These are phyloP conservation scores for Geotrichum candidum DNA, from an alignment of 1,139 yeast species.

Conservation along the genomic window DNA sequence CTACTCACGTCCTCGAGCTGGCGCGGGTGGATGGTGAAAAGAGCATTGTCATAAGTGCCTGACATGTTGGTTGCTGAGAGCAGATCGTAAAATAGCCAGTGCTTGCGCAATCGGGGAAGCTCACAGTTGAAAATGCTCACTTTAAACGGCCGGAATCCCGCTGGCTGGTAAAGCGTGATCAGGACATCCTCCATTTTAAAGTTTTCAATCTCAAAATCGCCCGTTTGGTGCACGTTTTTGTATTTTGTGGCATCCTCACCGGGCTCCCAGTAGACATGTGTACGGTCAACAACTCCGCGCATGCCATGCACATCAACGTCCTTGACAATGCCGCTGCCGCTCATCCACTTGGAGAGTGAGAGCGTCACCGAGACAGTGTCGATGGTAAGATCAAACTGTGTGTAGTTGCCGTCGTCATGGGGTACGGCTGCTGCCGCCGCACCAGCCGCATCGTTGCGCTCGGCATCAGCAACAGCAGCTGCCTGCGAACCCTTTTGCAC, in stretches of 20 bases:
- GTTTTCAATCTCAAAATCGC: conserved; percentile 87
- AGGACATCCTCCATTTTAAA: conserved; percentile 79
- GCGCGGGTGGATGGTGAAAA: conserved; percentile 82
- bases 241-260: conserved; percentile 79
- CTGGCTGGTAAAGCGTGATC: conserved; percentile 76
- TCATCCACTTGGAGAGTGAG: conserved; percentile 79
- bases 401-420: conserved; percentile 84
- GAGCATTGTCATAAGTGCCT: conserved; percentile 88
- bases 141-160: conserved; percentile 72
- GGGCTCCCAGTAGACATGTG: conserved; percentile 78
- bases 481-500: conserved; percentile 68
- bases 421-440: conserved; percentile 28
- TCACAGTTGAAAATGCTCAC: conserved; percentile 85
- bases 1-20: conserved; percentile 36
- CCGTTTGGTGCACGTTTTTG: conserved; percentile 66
- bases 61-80: conserved; percentile 78
- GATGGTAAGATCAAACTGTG: conserved; percentile 87
- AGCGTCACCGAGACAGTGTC: conserved; percentile 79
- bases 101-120: conserved; percentile 70
- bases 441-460: conserved; percentile 19
- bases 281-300: conserved; percentile 86
- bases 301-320: conserved; percentile 79
- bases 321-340: conserved; percentile 81
- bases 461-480: conserved; percentile 47
- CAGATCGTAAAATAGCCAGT: conserved; percentile 87